These are phyloP conservation scores for Hamamelis virginiana DNA, from an alignment of 164 flowering plant genomes.

Conservation along the genomic window DNA sequence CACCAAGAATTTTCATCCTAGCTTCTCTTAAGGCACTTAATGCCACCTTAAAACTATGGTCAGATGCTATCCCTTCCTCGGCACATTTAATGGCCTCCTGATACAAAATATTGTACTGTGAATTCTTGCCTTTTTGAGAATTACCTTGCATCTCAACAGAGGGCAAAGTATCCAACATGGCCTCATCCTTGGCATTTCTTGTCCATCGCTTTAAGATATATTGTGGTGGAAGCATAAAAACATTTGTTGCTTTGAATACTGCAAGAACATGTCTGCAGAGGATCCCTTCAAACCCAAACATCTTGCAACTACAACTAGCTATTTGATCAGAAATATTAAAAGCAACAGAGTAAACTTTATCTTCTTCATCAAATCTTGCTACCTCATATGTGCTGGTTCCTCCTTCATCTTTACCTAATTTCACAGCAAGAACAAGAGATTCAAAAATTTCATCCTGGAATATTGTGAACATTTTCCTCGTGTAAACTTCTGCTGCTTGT, in stretches of 20 bases:
- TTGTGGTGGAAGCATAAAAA: conserved; percentile 31
- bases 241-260: conserved; percentile 32
- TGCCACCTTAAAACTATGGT: conserved; percentile 38
- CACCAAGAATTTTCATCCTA: conserved; percentile 31
- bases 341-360: conserved; percentile 22
- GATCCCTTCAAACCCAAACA: conserved; percentile 38
- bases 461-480: conserved; percentile 28
- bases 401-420: conserved; percentile 23
- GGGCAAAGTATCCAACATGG: conserved; percentile 13
- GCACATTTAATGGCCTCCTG: conserved; percentile 43
- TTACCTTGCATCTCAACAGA: conserved; percentile 22
- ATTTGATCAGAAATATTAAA: conserved; percentile 20
- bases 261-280: conserved; percentile 37
- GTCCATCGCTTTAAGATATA: conserved; percentile 40
- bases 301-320: conserved; percentile 37
- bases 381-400: conserved; percentile 26
- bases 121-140: conserved; percentile 27
- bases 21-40: conserved; percentile 32
- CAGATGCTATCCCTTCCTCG: conserved; percentile 43
- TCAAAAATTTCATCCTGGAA: conserved; percentile 40
- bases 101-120: conserved; percentile 35
- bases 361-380: conserved; percentile 34
- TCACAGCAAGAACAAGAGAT: conserved; percentile 32
- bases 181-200: conserved; percentile 33
- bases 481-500: conserved; percentile 35